Evolutionary conservation across 1,284 basidiomycete species (phyloP), one percentile per base, ranked within the genome.

Genomic region (Pseudozyma tsukubaensis): DNA sequence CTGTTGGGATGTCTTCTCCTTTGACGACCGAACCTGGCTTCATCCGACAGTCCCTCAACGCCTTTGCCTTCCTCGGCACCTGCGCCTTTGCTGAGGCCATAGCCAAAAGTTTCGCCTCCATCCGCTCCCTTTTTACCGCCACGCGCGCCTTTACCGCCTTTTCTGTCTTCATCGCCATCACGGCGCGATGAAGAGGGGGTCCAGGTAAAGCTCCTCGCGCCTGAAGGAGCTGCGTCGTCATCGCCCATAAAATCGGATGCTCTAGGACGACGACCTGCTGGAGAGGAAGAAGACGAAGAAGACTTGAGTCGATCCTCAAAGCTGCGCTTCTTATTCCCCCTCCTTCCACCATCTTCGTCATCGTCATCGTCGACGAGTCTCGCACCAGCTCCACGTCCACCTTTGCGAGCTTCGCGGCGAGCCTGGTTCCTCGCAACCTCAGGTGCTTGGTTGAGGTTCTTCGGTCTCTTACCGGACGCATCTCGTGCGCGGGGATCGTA

Each of bases 21-120:
- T 45, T 72, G 78, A 6, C 84, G 61, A 16, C 84, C 84, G 47
- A 76, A 80, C 9, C 81, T 53, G 4, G 92, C 83, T 88, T 91
- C 87, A 94, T 94, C 90, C 94, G 87, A 32, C 92, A 94, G 49
- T 89, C 91, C 50, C 91, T 95, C 84, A 94, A 96, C 66, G 85
- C 87, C 74, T 44, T 81, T 79, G 66, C 83, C 72, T 63, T 85
- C 57, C 18, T 72, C 80, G 44, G 77, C 69, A 24, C 79, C 78
- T 0, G 81, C 80, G 9, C 84, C 84, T 50, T 81, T 82, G 44
- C 75, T 79, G 32, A 83, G 72, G 29, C 82, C 83, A 37, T 60
- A 77, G 8, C 77, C 83, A 50, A 84, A 83, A 13, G 68, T 77
- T 44, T 85, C 82, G 83, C 94, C 92, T 42, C 91, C 24, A 29